Base-by-base conservation (phyloP, 768 basidiomycete genomes). In the Pleurotus sapidus region DNA sequence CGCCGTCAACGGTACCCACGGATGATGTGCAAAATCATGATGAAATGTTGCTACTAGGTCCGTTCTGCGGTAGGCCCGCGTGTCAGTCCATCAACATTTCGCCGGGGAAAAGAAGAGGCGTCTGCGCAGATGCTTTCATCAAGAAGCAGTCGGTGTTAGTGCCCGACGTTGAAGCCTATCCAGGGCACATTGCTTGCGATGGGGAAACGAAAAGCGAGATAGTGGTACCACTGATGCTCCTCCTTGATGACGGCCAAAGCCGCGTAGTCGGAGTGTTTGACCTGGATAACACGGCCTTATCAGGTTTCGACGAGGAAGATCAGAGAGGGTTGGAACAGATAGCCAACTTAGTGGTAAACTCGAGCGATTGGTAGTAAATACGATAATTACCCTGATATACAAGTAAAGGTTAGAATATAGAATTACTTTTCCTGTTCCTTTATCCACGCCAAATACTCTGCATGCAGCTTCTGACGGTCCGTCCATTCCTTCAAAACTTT, bases 161-260 rank as follows among this genome's bases (percentile, higher is more conserved):
- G 1, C 72, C 76, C 17, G 82, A 95, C 58, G 93, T 98, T 17
- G 81, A 90, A 23, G 70, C 69, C 8, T 94, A 94, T 66, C 92
- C 92, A 1, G 94, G 95, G 0, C 96, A 98, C 67, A 96, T 97
- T 60, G 92, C 93, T 2, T 98, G 96, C 66, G 95, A 98, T 63
- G 91, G 86, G 18, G 85, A 88, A 54, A 96, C 95, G 2, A 87
- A 88, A 65, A 92, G 91, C 64, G 96, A 98, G 69, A 84, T 98
- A 49, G 95, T 97, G 20, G 75, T 89, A 49, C 95, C 95, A 5
- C 76, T 98, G 15, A 67, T 86, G 46, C 61, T 78, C 39, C 61
- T 59, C 34, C 53, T 69, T 50, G 30, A 34, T 34, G 70, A 69
- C 39, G 70, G 63, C n/a, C 65, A 67, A 24, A 63, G 66, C 27